These are phyloP conservation scores for Alternaria sp. DNA, from an alignment of 2,329 filamentous ascomycete species.

Conservation along the genomic window DNA sequence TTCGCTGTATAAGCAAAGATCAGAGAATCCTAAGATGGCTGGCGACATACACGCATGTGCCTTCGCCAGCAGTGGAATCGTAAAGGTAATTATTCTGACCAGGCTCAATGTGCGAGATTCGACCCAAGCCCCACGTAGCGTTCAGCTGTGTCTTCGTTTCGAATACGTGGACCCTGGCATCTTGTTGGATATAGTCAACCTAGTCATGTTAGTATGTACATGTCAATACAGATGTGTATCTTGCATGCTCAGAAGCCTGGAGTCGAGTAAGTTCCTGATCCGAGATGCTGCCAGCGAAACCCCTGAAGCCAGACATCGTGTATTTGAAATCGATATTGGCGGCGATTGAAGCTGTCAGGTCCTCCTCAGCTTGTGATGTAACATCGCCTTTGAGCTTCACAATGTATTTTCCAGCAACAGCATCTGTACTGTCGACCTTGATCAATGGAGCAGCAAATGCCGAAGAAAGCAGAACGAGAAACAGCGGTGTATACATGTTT, in stretches of 20 bases:
- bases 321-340: slow-evolving; percentile 41
- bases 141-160: slow-evolving; percentile 45
- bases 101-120: slow-evolving; percentile 46
- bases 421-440: neutral
- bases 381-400: slow-evolving; percentile 53
- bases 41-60: slow-evolving; percentile 53
- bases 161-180: slow-evolving; percentile 38
- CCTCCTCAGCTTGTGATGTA: slow-evolving; percentile 26
- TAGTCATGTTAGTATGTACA: slow-evolving; percentile 12
- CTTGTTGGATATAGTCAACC: slow-evolving; percentile 49
- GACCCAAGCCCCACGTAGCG: slow-evolving; percentile 52
- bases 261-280: slow-evolving; percentile 37
- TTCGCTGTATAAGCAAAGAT: neutral
- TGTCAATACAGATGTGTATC: neutral
- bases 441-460: neutral
- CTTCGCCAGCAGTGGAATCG: slow-evolving; percentile 47
- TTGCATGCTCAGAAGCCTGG: slow-evolving; percentile 33
- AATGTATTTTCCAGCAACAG: slow-evolving; percentile 31
- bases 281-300: slow-evolving; percentile 47
- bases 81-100: slow-evolving; percentile 48
- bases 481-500: neutral
- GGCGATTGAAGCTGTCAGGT: slow-evolving; percentile 28
- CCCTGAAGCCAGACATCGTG: slow-evolving; percentile 47
- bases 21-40: neutral
- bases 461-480: neutral